phyloP scores from a whole-genome alignment of 2,329 filamentous ascomycete genomes.

The Alternaria postmessia region DNA sequence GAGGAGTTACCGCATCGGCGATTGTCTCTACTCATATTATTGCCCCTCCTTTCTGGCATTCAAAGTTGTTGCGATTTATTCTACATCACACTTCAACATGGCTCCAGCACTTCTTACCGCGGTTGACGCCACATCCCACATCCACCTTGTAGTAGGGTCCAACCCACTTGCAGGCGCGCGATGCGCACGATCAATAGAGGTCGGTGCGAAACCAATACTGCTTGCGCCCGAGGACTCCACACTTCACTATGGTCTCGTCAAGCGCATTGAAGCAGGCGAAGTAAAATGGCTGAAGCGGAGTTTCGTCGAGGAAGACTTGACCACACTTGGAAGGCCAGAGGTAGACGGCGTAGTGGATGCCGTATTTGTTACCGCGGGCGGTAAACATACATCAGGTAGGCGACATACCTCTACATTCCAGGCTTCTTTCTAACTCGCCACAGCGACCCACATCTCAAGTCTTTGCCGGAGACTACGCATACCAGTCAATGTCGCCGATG shows the following conservation, averaged over 20 bases:
- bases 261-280: conserved; percentile 70
- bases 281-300: conserved; percentile 71
- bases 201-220: conserved; percentile 81
- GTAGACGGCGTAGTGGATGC: conserved; percentile 83
- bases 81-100: conserved; percentile 41
- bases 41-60: conserved; percentile 9
- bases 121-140: conserved; percentile 71
- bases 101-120: conserved; percentile 72
- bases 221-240: conserved; percentile 73
- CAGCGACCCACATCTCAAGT: conserved; percentile 72
- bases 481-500: conserved; percentile 91
- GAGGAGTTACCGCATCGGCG: conserved; percentile 18
- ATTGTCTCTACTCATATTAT: conserved; percentile 15
- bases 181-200: conserved; percentile 79
- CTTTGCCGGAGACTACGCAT: conserved; percentile 83
- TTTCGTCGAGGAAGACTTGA: conserved; percentile 77
- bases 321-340: conserved; percentile 79
- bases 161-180: conserved; percentile 87
- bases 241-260: conserved; percentile 67
- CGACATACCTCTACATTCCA: background rate
- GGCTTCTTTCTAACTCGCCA: conserved; percentile 19
- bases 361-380: conserved; percentile 81
- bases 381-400: conserved; percentile 59
- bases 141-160: conserved; percentile 86
- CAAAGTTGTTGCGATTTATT: background rate